phyloP scores from a whole-genome alignment of 2,329 filamentous ascomycete species.

The Aspergillus arachidicola region DNA sequence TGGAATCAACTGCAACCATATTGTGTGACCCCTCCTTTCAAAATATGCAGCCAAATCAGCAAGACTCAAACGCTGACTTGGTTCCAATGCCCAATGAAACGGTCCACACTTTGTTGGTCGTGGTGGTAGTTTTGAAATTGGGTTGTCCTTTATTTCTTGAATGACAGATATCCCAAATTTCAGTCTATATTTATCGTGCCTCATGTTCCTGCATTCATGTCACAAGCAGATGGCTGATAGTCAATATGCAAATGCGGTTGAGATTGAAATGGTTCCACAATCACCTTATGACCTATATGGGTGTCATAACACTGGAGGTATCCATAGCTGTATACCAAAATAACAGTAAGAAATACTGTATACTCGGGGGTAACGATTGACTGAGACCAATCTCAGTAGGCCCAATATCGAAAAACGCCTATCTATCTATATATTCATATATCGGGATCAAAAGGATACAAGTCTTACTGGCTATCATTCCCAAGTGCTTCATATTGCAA shows the following conservation, averaged over 20 bases:
- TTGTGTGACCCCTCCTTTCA: conserved; percentile 1
- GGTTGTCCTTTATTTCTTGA: neutral
- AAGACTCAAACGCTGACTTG: neutral
- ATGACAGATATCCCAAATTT: neutral
- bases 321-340: neutral
- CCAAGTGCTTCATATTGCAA: neutral
- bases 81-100: neutral
- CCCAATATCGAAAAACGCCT: too few species aligned
- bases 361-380: neutral
- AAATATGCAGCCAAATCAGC: neutral
- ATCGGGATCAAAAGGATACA: neutral
- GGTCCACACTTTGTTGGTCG: neutral
- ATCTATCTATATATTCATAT: too few species aligned
- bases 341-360: neutral
- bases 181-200: neutral
- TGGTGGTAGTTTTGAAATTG: neutral
- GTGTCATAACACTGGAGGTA: neutral
- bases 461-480: neutral
- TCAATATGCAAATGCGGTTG: neutral
- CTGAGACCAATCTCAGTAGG: neutral
- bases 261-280: neutral
- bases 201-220: neutral
- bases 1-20: neutral
- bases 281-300: neutral
- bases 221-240: neutral